A percentile compares a stretch with the other conserved stretches of the same genome.
Evolutionary conservation across 768 basidiomycete species (phyloP).

Genomic region (Amanita subjunquillea): DNA sequence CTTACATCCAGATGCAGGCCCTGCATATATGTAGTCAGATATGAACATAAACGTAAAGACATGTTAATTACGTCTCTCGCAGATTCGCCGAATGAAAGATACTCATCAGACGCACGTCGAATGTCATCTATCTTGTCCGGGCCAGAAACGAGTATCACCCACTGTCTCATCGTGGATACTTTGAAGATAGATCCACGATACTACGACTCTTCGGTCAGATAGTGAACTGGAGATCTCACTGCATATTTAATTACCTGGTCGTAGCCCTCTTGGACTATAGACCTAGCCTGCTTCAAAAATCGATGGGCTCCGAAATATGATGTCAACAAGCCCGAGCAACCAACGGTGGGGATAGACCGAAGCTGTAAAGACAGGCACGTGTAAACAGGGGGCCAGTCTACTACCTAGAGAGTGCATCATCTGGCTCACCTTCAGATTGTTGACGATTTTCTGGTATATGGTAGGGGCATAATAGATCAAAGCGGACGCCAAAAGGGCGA

Average conservation of each 20-base stretch:
- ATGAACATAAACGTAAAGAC: background rate
- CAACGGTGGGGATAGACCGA: background rate
- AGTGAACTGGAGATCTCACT: background rate
- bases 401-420: background rate
- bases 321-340: conserved; percentile 8
- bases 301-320: conserved; percentile 17
- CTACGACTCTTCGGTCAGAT: conserved; percentile 5
- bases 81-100: conserved; percentile 29
- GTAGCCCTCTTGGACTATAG: conserved; percentile 22
- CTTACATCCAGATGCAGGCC: conserved; percentile 24
- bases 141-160: conserved; percentile 34
- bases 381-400: background rate
- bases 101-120: conserved; percentile 31
- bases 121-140: conserved; percentile 31
- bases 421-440: background rate
- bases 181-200: conserved; percentile 25
- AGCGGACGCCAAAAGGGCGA: background rate
- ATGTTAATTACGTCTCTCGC: conserved; percentile 12
- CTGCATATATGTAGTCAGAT: conserved; percentile 8
- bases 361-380: background rate
- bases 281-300: conserved; percentile 12
- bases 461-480: background rate
- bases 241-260: conserved; percentile 12
- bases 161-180: conserved; percentile 30
- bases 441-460: background rate